Base-by-base conservation (phyloP, 805 yeast species). In the Kodamaea restingae region DNA sequence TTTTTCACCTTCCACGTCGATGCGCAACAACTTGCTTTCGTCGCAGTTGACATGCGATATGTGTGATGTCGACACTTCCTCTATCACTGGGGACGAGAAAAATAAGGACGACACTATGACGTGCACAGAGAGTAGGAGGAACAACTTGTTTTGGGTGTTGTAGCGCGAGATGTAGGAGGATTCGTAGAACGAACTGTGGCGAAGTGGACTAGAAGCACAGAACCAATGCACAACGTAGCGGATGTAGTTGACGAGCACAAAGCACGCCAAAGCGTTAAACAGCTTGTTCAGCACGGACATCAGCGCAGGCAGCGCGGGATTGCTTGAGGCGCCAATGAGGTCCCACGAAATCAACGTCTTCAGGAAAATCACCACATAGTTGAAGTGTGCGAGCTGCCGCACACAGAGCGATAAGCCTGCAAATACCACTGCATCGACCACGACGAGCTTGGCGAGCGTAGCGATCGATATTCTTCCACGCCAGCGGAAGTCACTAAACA, bases 281-380 rank as follows among this genome's bases (percentile, higher is more conserved):
- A 42, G 33, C 12, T 41, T 38, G 22, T 33, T 38, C 21, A 14
- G 32, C 7, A 30, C 21, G 31, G 40, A 27, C 28, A 24, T 22
- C 21, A 26, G 21, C 24, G n/a, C n/a, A n/a, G 32, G n/a, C 3
- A 27, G 14, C 24, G 18, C 32, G 8, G 34, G 21, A 7, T 11
- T 24, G 27, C 36, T 38, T 26, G 39, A 28, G 2, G 45, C 33
- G 22, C 50, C 50, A 9, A 47, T 37, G 25, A 47, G 31, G 35
- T 47, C 50, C 33, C 44, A 38, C 9, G 50, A 42, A 5, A 47
- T 40, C 32, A 47, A 39, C 12, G 50, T 38, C 30, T 47, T 47
- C 25, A 46, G 45, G 20, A 47, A 38, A 17, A 44, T 41, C 14
- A 47, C 42, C 21, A 47, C 26, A 36, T 47, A 44, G 35, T 44